Percentiles rank a stretch among this genome's conserved stretches.
Conservation (phyloP, 2,329 filamentous ascomycete genomes). For the Colletotrichum nymphaeae region DNA sequence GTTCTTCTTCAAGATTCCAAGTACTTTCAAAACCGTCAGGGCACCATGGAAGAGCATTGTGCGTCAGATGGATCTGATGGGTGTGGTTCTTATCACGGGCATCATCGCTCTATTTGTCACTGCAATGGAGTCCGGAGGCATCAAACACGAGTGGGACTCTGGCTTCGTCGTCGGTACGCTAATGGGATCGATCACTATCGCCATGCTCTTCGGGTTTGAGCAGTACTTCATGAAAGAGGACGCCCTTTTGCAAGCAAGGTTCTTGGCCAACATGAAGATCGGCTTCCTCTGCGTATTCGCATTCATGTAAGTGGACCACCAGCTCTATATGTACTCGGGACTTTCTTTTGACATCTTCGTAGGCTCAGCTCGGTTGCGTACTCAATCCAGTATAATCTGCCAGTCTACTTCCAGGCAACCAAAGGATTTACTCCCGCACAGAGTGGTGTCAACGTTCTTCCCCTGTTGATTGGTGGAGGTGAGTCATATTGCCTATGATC, state of each 20-base stretch:
- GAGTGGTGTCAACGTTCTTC: background rate
- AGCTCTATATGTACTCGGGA: no score
- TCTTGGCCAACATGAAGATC: background rate
- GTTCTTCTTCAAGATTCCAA: background rate
- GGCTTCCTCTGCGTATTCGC: background rate
- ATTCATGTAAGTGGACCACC: background rate
- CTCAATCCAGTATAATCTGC: constrained; percentile 47
- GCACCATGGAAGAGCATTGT: background rate
- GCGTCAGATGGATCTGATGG: background rate
- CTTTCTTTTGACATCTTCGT: no score
- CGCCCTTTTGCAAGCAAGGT: background rate
- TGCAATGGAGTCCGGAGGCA: background rate
- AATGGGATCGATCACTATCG: background rate
- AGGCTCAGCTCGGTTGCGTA: background rate
- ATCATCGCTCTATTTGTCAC: background rate
- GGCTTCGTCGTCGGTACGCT: background rate
- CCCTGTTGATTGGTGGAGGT: background rate
- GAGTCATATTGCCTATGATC: background rate
- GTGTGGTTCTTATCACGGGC: background rate
- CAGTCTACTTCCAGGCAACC: constrained; percentile 59
- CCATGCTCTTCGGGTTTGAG: background rate
- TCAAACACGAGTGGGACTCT: background rate
- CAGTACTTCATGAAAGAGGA: constrained; percentile 2
- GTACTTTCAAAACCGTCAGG: background rate
- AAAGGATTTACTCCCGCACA: constrained; percentile 40